These are phyloP conservation scores for Sarocladium oryzae DNA, from an alignment of 2,329 filamentous ascomycete genomes.

Conservation along the genomic window DNA sequence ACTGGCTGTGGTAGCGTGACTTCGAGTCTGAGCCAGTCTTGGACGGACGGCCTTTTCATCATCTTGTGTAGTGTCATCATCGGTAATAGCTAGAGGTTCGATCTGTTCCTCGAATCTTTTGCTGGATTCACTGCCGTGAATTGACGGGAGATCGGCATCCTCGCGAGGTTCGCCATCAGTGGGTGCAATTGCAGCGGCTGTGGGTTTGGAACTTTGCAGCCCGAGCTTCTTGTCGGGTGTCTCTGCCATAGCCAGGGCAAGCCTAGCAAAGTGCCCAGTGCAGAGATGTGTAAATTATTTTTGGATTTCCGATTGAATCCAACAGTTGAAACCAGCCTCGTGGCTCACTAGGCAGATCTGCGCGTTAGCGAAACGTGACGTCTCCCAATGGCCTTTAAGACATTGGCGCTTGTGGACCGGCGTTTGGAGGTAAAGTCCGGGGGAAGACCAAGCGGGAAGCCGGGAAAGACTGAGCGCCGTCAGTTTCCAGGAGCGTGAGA, in stretches of 20 bases:
- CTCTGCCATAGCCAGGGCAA: slow-evolving; percentile 18
- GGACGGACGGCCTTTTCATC: slow-evolving; percentile 13
- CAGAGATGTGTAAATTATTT: too few species aligned
- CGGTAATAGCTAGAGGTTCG: slow-evolving; percentile 4
- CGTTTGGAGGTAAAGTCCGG: not conserved
- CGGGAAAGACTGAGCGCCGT: not conserved
- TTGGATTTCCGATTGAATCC: too few species aligned
- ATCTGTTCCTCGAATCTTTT: slow-evolving; percentile 12
- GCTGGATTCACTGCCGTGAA: not conserved
- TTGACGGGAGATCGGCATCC: not conserved
- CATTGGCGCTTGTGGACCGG: not conserved
- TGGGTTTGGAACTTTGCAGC: slow-evolving; percentile 21
- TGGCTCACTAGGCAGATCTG: not conserved
- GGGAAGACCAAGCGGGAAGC: not conserved
- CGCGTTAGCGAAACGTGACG: not conserved
- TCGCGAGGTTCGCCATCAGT: slow-evolving; percentile 12
- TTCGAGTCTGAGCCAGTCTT: slow-evolving; percentile 32
- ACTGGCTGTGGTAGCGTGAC: slow-evolving; percentile 48
- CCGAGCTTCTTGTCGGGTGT: slow-evolving; percentile 19
- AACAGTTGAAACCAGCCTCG: not conserved
- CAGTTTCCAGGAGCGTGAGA: not conserved
- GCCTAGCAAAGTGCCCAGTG: not conserved
- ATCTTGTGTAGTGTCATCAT: slow-evolving; percentile 13
- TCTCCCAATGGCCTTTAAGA: not conserved
- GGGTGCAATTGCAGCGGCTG: slow-evolving; percentile 22